Percentiles rank a stretch among this genome's conserved stretches.
phyloP scores from a whole-genome alignment of 2,329 filamentous ascomycete species.

The Colletotrichum sp. region DNA sequence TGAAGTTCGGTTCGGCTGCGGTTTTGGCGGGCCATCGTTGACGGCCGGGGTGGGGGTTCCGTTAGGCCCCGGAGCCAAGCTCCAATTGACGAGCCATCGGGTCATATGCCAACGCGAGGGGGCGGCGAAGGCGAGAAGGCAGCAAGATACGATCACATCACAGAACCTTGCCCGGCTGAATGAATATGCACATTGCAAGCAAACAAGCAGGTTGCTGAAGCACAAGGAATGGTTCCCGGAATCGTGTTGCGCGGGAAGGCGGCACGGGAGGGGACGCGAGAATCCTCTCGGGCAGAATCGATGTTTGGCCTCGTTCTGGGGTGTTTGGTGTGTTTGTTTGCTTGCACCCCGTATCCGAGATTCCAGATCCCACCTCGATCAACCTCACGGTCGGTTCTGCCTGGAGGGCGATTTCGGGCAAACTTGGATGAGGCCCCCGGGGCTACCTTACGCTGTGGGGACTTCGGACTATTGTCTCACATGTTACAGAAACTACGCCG shows the following conservation, averaged over 20 bases:
- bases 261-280: not conserved
- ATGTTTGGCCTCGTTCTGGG: not conserved
- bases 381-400: not conserved
- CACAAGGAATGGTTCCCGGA: not conserved
- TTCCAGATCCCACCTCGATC: not conserved
- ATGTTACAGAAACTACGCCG: not conserved
- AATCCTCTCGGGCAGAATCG: constrained; percentile 5
- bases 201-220: not conserved
- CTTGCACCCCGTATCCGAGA: not conserved
- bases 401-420: not conserved
- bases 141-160: not conserved
- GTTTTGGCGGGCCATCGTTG: not conserved
- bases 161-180: not conserved
- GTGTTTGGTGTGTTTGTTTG: not conserved
- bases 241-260: not conserved
- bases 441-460: not conserved
- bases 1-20: not conserved
- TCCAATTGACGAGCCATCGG: not conserved
- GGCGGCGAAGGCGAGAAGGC: not conserved
- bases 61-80: not conserved
- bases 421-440: not conserved
- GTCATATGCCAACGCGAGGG: not conserved
- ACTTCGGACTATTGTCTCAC: not conserved
- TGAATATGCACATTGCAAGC: not conserved
- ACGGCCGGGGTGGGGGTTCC: not conserved